Conservation (phyloP, 352 stramenopile genomes). For the Elongisporangium anandrum region DNA sequence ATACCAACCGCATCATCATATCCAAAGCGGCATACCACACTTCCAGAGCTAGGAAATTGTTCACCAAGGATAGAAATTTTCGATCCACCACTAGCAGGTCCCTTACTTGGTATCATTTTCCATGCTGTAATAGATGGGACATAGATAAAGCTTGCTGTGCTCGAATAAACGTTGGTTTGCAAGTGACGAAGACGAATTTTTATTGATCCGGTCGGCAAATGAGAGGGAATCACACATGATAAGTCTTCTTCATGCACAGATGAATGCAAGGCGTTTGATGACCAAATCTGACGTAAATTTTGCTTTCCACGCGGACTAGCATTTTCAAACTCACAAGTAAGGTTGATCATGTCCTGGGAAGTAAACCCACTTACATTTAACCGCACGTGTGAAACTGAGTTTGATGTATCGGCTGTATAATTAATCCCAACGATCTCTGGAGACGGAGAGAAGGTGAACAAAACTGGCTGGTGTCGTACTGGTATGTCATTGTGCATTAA, state of each 20-base stretch:
- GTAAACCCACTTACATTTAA: too few relatives aligned
- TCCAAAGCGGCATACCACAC: constrained; percentile 14
- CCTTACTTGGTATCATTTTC: constrained; percentile 5
- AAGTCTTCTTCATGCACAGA: background rate
- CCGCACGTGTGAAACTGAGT: too few relatives aligned
- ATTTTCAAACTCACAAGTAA: too few relatives aligned
- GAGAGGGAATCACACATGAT: background rate
- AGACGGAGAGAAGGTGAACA: too few relatives aligned
- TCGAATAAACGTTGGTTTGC: constrained; percentile 1
- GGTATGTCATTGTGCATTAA: too few relatives aligned
- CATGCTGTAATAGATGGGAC: background rate
- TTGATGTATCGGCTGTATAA: too few relatives aligned
- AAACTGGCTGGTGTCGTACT: too few relatives aligned
- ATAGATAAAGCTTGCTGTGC: constrained; percentile 1
- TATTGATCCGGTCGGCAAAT: constrained; percentile 8
- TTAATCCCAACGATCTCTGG: too few relatives aligned
- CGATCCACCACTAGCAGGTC: constrained; percentile 15
- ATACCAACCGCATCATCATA: constrained; percentile 2
- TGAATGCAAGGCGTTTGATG: background rate
- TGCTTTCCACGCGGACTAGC: too few relatives aligned
- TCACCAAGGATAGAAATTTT: constrained; percentile 11
- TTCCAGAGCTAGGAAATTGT: constrained; percentile 9
- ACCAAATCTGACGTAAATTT: constrained; percentile 3
- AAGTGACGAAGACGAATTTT: constrained; percentile 4
- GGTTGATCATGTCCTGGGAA: too few relatives aligned